Evolutionary conservation across 441 rosid genomes (phyloP), one percentile per base, ranked within the genome.

Genomic region (Brassica hybrid): DNA sequence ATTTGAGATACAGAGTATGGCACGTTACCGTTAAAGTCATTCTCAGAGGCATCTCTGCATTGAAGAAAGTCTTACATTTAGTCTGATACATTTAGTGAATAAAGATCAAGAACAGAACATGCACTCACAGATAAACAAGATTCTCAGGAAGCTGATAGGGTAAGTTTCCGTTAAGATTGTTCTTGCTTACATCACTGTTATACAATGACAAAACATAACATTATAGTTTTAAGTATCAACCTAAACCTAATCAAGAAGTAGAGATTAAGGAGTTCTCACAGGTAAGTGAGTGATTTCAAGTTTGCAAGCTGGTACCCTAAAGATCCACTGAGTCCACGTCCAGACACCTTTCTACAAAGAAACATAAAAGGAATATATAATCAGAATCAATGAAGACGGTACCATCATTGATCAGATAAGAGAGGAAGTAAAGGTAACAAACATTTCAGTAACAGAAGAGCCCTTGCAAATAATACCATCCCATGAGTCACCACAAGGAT

Each of bases 61-160:
- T 11, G 54, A 10, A 65, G 17, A 69, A 61, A 71, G 16, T 41
- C 11, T 38, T 16, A 65, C 69, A 65, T 19, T 2, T 19, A 54
- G 25, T n/a, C 48, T 38, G 17, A 27, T 27, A 27, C 32, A 27
- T 27, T 27, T 27, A 27, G 32, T 27, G 32, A 27, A 27, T 27
- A 5, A 27, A 27, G 32, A 27, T 27, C 32, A 27, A 27, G 32
- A 27, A 27, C 32, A 27, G 32, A 27, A 27, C 32, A 27, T 27
- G 32, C 6, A 27, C 32, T 27, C 1, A 93, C 99, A 95, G 65
- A 76, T 86, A 74, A 73, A 32, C 73, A 67, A 82, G 79, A 65
- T 86, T 90, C n/a, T 96, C 94, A 80, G 99, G 99, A 76, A 95
- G 90, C 83, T 93, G 98, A 72, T 93, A 95, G 3, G 99, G 99